Evolutionary conservation across 306 rosid species (phyloP), one percentile per base, ranked within the genome.

Genomic region (Betula pendula): DNA sequence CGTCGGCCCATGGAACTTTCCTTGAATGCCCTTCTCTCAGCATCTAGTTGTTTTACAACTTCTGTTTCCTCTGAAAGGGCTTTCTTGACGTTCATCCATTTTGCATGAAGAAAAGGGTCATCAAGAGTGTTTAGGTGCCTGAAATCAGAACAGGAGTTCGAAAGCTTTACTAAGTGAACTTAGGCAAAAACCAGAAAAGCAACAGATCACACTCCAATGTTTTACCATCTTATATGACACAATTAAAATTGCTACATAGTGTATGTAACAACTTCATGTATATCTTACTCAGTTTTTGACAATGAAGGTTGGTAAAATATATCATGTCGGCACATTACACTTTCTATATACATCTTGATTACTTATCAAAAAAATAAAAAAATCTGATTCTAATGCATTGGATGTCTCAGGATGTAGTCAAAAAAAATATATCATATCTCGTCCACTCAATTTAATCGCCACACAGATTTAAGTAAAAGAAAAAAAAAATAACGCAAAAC

Each of bases 71-170:
- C 96, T 0, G 90, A 77, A 22, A 94, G 87, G 24, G 97, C 88
- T 81, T 94, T 94, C 89, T 94, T 94, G 45, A 92, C 98, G 50
- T 85, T 94, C 94, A 90, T 90, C 98, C 97, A 94, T 87, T 94
- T 92, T 2, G 97, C 33, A 13, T 96, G 91, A 65, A 92, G 84
- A 65, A 92, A 80, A 2, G 96, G 98, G 55, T 94, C 98, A 5
- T 94, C 98, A 8, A 90, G 86, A 3, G 78, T 85, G 77, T 75
- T 89, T 27, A 94, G 80, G 83, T 94, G 97, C 90, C 94, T 87
- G 75, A 45, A 63, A 69, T 56, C 42, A 72, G 50, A 77, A 40
- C 51, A 78, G 44, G 72, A 40, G 47, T 5, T 52, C 2, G 79
- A 72, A 49, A 49, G 5, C 70, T 38, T 48, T 44, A 68, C 43